These are phyloP conservation scores for Amesomyces nigricolor DNA, from an alignment of 2,329 filamentous ascomycete genomes.

Conservation along the genomic window DNA sequence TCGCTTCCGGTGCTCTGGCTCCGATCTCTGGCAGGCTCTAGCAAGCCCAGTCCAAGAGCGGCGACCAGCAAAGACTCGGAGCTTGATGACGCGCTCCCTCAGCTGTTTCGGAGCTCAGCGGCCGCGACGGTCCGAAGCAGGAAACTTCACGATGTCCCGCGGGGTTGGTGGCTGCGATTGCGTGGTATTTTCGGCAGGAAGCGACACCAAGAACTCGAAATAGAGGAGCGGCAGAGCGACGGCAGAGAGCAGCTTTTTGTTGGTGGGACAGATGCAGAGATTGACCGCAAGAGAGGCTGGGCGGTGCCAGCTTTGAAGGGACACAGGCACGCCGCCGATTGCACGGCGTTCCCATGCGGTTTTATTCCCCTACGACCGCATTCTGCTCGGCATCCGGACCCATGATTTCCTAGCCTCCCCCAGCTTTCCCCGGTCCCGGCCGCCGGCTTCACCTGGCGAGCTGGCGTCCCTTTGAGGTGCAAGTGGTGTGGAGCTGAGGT, in stretches of 20 bases:
- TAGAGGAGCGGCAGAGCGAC: not conserved
- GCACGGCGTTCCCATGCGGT: slow-evolving; percentile 3
- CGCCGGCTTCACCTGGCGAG: slow-evolving; percentile 16
- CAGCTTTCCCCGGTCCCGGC: slow-evolving; percentile 5
- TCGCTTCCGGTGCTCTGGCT: slow-evolving; percentile 6
- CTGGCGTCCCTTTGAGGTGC: slow-evolving; percentile 12
- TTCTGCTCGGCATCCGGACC: slow-evolving; percentile 11
- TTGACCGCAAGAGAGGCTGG: not conserved
- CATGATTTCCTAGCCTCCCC: slow-evolving; percentile 18
- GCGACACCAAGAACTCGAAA: slow-evolving; percentile 1
- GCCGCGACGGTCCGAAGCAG: slow-evolving; percentile 14
- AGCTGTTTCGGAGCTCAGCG: slow-evolving; percentile 1
- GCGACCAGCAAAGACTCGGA: not conserved
- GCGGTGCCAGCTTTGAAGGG: not conserved
- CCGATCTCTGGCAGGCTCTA: not conserved
- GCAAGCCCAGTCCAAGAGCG: not conserved
- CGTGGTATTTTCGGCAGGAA: slow-evolving; percentile 12
- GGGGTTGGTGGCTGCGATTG: slow-evolving; percentile 13
- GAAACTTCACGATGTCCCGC: not conserved
- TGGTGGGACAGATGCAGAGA: slow-evolving; percentile 2
- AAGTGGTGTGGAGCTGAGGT: slow-evolving; percentile 9
- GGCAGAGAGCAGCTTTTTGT: not conserved
- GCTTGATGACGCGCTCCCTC: not conserved
- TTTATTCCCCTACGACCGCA: slow-evolving; percentile 9
- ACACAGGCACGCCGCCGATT: not conserved